These are phyloP conservation scores for Leccinum incarnatum DNA, from an alignment of 768 basidiomycete species.

Conservation along the genomic window DNA sequence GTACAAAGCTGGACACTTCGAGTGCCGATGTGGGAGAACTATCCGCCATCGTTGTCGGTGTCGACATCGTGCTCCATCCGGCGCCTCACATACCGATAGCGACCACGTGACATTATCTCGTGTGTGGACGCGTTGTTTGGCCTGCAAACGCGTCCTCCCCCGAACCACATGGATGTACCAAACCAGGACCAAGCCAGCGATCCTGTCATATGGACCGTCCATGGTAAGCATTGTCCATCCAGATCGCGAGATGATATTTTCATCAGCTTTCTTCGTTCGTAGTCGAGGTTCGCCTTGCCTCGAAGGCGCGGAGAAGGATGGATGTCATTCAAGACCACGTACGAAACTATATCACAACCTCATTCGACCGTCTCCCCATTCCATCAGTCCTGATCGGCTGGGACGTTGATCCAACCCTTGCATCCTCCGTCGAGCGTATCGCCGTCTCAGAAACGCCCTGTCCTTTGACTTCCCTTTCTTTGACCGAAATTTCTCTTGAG, in stretches of 20 bases:
- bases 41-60: slow-evolving; percentile 25
- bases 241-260: neutral
- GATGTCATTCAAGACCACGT: slow-evolving; percentile 72
- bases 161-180: slow-evolving; percentile 15
- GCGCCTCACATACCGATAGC: neutral
- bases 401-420: slow-evolving; percentile 71
- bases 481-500: slow-evolving; percentile 62
- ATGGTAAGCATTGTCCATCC: slow-evolving; percentile 43
- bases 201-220: slow-evolving; percentile 58
- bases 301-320: slow-evolving; percentile 67
- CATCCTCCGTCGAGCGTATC: slow-evolving; percentile 74
- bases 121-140: slow-evolving; percentile 54
- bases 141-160: slow-evolving; percentile 14
- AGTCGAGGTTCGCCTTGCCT: slow-evolving; percentile 84
- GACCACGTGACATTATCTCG: slow-evolving; percentile 34
- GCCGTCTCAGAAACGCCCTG: slow-evolving; percentile 67
- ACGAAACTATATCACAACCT: slow-evolving; percentile 48
- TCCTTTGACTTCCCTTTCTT: slow-evolving; percentile 49
- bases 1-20: slow-evolving; percentile 54
- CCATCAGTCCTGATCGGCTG: slow-evolving; percentile 76
- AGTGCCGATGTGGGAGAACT: slow-evolving; percentile 17
- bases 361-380: slow-evolving; percentile 64
- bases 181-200: slow-evolving; percentile 4
- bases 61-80: neutral
- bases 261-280: neutral